Conservation (phyloP, 345 rosid genomes). For the Cardamine occulta region DNA sequence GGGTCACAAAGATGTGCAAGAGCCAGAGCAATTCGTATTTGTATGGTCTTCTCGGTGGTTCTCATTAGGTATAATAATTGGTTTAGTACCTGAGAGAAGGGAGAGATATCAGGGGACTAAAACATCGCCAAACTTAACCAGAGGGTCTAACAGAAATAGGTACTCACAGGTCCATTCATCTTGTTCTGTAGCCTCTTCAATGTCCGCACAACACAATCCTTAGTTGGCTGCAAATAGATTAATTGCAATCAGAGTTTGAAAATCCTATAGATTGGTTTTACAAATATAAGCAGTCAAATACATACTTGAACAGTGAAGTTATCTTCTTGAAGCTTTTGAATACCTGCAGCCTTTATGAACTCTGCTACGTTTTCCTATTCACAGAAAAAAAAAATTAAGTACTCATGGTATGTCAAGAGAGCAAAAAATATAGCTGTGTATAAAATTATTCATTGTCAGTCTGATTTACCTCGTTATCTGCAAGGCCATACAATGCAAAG, state of each 20-base stretch:
- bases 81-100: constrained; percentile 53
- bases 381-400: neutral
- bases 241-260: constrained; percentile 15
- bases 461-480: constrained; percentile 71
- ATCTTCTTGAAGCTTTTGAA: constrained; percentile 71
- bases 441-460: neutral
- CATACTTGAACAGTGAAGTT: constrained; percentile 63
- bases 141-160: constrained; percentile 2
- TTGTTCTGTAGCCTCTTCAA: constrained; percentile 71
- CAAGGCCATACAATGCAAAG: constrained; percentile 73
- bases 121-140: constrained; percentile 13
- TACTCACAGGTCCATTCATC: constrained; percentile 66
- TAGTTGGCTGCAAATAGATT: constrained; percentile 56
- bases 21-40: constrained; percentile 64
- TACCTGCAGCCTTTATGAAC: constrained; percentile 58
- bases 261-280: neutral
- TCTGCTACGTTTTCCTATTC: constrained; percentile 69
- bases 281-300: constrained; percentile 9
- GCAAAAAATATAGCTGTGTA: neutral
- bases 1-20: constrained; percentile 78
- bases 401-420: constrained; percentile 5
- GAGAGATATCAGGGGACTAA: neutral
- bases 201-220: constrained; percentile 72
- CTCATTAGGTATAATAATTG: constrained; percentile 64
- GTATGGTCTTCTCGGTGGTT: constrained; percentile 50